Conservation (phyloP, 177 flowering plant genomes). For the Vitis hybrid region DNA sequence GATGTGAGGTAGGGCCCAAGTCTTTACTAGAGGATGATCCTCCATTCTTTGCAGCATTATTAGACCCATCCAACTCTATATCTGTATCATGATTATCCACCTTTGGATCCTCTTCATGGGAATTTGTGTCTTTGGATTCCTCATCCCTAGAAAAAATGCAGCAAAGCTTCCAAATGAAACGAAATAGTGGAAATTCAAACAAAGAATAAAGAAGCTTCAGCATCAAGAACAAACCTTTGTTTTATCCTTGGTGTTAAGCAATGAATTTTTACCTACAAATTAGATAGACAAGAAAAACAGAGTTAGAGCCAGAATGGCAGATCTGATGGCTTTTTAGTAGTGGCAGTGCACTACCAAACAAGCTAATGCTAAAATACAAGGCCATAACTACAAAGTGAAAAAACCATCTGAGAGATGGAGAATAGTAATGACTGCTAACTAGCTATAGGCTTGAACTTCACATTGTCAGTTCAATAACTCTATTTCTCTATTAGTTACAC, state of each 20-base stretch:
- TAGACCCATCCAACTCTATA: slow-evolving; percentile 51
- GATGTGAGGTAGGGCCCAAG: slow-evolving; percentile 27
- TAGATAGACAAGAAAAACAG: slow-evolving; percentile 8
- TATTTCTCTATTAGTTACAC: no score
- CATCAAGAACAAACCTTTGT: slow-evolving; percentile 26
- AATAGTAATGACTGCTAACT: no score
- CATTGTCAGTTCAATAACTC: no score
- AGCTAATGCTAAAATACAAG: no score
- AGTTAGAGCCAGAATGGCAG: not conserved
- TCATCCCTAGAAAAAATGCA: slow-evolving; percentile 40
- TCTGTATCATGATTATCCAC: slow-evolving; percentile 35
- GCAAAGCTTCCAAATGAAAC: slow-evolving; percentile 4
- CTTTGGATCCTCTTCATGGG: slow-evolving; percentile 30
- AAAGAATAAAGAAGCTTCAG: not conserved
- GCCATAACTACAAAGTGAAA: no score
- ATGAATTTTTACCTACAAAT: slow-evolving; percentile 48
- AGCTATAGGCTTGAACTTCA: no score
- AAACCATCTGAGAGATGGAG: no score
- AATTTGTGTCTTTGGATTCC: slow-evolving; percentile 27
- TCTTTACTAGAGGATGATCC: slow-evolving; percentile 51
- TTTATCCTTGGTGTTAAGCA: slow-evolving; percentile 49
- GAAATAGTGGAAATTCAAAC: slow-evolving; percentile 1
- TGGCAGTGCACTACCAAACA: no score
- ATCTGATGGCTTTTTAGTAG: no score
- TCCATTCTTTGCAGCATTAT: slow-evolving; percentile 27